Evolutionary conservation across 2,329 filamentous ascomycete species (phyloP).

Genomic region (Aspergillus fijiensis): DNA sequence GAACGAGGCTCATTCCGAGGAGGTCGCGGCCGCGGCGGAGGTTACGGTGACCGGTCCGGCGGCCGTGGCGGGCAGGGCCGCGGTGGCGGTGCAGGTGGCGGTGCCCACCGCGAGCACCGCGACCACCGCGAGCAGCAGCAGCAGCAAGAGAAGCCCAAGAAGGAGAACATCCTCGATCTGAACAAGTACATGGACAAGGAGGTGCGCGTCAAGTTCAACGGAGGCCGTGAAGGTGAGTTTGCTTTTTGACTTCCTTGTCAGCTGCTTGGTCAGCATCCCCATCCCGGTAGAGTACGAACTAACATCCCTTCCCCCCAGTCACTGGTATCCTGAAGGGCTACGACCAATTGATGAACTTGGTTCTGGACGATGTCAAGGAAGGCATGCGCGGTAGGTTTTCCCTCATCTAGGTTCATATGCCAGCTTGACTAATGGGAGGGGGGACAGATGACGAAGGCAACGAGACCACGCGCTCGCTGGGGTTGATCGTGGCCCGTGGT

Average conservation of each 20-base stretch:
- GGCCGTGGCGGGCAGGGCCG: slow-evolving; percentile 40
- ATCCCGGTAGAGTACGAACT: not conserved
- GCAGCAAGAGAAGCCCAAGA: slow-evolving; percentile 78
- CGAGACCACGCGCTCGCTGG: slow-evolving; percentile 74
- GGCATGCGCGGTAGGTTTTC: slow-evolving; percentile 71
- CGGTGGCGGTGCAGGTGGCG: slow-evolving; percentile 51
- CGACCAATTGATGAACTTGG: slow-evolving; percentile 96
- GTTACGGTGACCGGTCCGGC: slow-evolving; percentile 42
- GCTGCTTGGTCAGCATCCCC: not conserved
- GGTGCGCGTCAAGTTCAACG: slow-evolving; percentile 94
- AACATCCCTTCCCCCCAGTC: slow-evolving; percentile 53
- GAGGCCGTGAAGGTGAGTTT: slow-evolving; percentile 74
- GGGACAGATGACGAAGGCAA: slow-evolving; percentile 85
- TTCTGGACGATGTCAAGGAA: slow-evolving; percentile 91
- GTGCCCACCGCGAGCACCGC: slow-evolving; percentile 39
- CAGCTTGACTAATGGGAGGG: slow-evolving; percentile 19
- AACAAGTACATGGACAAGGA: slow-evolving; percentile 96
- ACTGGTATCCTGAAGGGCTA: slow-evolving; percentile 89
- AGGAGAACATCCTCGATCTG: slow-evolving; percentile 96
- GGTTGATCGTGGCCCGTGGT: slow-evolving; percentile 84
- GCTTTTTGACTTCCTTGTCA: not conserved
- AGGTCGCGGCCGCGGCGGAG: slow-evolving; percentile 43
- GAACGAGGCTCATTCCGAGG: slow-evolving; percentile 58
- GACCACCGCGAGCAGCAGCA: slow-evolving; percentile 24
- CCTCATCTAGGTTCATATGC: not conserved